phyloP scores from a whole-genome alignment of 1,284 basidiomycete species.

The Golubevia pallescens region DNA sequence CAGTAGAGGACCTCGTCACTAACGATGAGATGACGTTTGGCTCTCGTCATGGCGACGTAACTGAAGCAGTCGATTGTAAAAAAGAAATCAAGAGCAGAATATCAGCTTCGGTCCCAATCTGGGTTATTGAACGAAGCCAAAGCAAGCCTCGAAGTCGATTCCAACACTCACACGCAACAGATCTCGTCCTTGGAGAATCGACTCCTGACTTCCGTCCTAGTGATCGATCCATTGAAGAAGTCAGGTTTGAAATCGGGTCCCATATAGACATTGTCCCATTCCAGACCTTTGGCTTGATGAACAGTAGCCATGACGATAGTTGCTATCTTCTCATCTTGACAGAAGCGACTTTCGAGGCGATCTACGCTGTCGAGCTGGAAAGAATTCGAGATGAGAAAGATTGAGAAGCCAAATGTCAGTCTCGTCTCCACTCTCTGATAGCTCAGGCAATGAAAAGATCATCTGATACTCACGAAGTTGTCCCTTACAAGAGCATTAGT shows the following conservation, averaged over 20 bases:
- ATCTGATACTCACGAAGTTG: conserved; percentile 16
- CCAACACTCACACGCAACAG: conserved; percentile 21
- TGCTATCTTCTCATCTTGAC: conserved; percentile 21
- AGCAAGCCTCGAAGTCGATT: conserved; percentile 44
- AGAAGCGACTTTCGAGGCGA: conserved; percentile 33
- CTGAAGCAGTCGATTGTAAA: conserved; percentile 15
- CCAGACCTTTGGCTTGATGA: conserved; percentile 53
- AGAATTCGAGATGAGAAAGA: no score
- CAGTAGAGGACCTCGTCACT: conserved; percentile 28
- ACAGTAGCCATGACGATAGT: conserved; percentile 43
- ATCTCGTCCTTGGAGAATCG: conserved; percentile 8
- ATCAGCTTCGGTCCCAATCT: not conserved
- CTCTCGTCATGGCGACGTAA: conserved; percentile 48
- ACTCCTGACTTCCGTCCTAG: conserved; percentile 14
- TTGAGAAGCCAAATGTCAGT: no score
- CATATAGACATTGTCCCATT: conserved; percentile 48
- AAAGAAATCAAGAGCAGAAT: not conserved
- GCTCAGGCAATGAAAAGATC: no score
- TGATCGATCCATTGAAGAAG: conserved; percentile 8
- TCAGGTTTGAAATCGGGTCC: conserved; percentile 46
- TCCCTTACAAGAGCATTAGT: conserved; percentile 24
- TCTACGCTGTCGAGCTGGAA: conserved; percentile 22
- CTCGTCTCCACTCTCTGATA: no score
- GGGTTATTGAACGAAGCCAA: not conserved
- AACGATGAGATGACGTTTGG: conserved; percentile 33